Percentiles rank a stretch among this genome's conserved stretches.
These are phyloP conservation scores for Nematocida major DNA, from an alignment of 371 early-diverging fungal genomes.

Conservation along the genomic window DNA sequence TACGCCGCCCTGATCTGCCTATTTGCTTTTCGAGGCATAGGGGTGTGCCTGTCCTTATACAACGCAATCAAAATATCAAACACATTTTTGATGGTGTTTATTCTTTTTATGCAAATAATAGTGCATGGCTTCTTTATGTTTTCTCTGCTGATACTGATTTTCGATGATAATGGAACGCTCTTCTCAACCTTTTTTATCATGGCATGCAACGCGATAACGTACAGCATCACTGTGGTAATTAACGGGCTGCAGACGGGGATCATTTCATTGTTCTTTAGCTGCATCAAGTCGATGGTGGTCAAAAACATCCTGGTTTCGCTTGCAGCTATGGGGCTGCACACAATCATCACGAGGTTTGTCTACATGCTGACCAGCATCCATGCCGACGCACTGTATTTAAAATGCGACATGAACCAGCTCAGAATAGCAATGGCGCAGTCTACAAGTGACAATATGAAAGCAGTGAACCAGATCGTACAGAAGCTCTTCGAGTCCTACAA, in stretches of 20 bases:
- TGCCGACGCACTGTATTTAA: not conserved
- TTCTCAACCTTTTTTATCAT: not conserved
- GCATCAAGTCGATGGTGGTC: not conserved
- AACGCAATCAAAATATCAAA: not conserved
- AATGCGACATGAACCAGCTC: no score
- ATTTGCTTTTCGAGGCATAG: not conserved
- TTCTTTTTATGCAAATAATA: not conserved
- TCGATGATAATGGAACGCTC: not conserved
- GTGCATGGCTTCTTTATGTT: not conserved
- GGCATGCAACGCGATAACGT: not conserved
- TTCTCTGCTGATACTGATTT: conserved; percentile 5
- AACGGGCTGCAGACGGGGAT: not conserved
- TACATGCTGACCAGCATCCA: not conserved
- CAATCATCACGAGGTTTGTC: not conserved
- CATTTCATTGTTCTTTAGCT: not conserved
- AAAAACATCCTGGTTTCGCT: not conserved
- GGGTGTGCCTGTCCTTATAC: not conserved
- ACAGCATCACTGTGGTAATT: not conserved
- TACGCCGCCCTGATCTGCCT: not conserved
- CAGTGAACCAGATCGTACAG: no score
- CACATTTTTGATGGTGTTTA: not conserved
- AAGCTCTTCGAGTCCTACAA: no score
- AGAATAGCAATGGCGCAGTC: no score
- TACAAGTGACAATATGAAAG: no score
- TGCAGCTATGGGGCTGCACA: not conserved